Base-by-base conservation (phyloP, 139 green algal species). In the Deuterostichococcus epilithicus region DNA sequence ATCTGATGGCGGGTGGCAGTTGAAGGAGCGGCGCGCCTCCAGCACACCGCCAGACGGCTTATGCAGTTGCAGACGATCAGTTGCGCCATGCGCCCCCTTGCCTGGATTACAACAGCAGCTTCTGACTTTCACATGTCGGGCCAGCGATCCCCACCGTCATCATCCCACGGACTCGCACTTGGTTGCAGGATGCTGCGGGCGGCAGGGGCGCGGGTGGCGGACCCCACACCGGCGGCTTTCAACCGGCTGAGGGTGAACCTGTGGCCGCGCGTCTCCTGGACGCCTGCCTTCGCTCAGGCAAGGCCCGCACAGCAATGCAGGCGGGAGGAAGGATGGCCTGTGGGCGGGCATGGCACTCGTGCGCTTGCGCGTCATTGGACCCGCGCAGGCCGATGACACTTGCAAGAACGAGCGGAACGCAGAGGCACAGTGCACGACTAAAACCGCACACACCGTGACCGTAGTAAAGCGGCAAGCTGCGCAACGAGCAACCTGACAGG, bases 211-310 rank as follows among this genome's bases (percentile, higher is more conserved):
- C 18, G 65, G 1, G 76, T 94, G 18, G 88, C 71, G 1, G 84
- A 70, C 5, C 90, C 90, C 2, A 37, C 25, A 28, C 65, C 60
- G 22, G 68, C 47, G 1, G 36, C 68, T 26, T 94, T 90, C 76
- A 90, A 88, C 73, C 85, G 82, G 8, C 70, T 94, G 26, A 35
- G 80, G 2, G 45, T 91, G 52, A 47, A 89, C 72, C 72, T 96
- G 37, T 94, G 87, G 83, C 92, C 94, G 0, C 79, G 86, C 2
- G 84, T 98, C 28, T 81, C 90, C 68, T 93, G 93, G 78, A 83
- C 83, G 0, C 94, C 94, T 0, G 63, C 79, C 4, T 98, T 94
- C 81, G 94, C 91, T 5, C 52, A 63, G 52, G 52, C 52, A 63
- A 30, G 52, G 18, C 10, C 5, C 52, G 52, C 52, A 63, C 18